phyloP scores from a whole-genome alignment of 2,329 filamentous ascomycete species.

The Saccharata proteae region DNA sequence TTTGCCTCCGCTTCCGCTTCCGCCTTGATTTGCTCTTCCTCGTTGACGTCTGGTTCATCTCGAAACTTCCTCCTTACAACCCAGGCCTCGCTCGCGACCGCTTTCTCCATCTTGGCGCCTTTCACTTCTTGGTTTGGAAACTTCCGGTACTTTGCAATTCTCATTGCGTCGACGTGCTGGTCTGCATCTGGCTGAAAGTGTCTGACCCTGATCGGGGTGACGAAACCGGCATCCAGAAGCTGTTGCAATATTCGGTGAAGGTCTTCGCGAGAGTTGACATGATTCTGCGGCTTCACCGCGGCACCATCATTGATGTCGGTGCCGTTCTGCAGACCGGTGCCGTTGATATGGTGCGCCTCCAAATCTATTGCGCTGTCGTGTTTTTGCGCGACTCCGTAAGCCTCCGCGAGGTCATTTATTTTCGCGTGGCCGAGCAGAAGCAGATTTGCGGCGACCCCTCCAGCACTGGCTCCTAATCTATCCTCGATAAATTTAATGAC shows the following conservation, averaged over 20 bases:
- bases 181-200: slow-evolving; percentile 46
- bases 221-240: slow-evolving; percentile 51
- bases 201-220: slow-evolving; percentile 47
- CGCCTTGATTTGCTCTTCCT: slow-evolving; percentile 12
- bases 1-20: slow-evolving; percentile 6
- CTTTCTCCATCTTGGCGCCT: slow-evolving; percentile 49
- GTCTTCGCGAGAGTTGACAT: slow-evolving; percentile 26
- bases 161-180: slow-evolving; percentile 45
- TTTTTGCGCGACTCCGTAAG: slow-evolving; percentile 38
- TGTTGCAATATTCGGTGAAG: slow-evolving; percentile 32
- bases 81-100: slow-evolving; percentile 46
- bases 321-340: slow-evolving; percentile 12
- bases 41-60: slow-evolving; percentile 26
- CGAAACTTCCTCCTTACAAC: slow-evolving; percentile 39
- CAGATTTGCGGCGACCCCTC: slow-evolving; percentile 61
- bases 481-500: slow-evolving; percentile 64
- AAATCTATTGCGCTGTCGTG: slow-evolving; percentile 16
- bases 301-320: slow-evolving; percentile 12
- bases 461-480: slow-evolving; percentile 62
- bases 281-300: slow-evolving; percentile 13
- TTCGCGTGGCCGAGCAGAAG: slow-evolving; percentile 67
- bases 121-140: slow-evolving; percentile 23
- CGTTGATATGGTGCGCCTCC: slow-evolving; percentile 5
- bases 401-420: slow-evolving; percentile 55
- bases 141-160: slow-evolving; percentile 44